Conservation (phyloP, 1,139 yeast genomes). For the Hyphopichia buzzinii region DNA sequence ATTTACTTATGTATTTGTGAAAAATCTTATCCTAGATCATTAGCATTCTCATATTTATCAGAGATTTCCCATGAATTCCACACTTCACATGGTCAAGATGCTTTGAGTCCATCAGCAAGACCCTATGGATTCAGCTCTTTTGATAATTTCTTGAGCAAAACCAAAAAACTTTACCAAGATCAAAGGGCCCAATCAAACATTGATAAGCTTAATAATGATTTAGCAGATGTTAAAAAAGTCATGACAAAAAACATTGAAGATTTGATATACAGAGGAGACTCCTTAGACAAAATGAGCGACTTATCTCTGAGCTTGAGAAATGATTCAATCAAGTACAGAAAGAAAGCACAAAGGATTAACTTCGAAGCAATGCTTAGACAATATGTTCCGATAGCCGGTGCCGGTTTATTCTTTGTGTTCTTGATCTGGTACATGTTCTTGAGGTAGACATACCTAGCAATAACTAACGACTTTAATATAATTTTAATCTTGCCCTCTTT, state of each 20-base stretch:
- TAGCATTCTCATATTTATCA: slow-evolving; percentile 82
- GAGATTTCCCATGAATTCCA: slow-evolving; percentile 83
- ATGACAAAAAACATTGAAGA: slow-evolving; percentile 97
- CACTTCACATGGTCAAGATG: slow-evolving; percentile 75
- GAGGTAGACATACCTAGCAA: slow-evolving; percentile 8
- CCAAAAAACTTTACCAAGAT: slow-evolving; percentile 85
- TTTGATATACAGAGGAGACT: slow-evolving; percentile 89
- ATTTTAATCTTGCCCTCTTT: too few relatives aligned
- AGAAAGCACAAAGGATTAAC: slow-evolving; percentile 88
- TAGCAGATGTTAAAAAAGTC: slow-evolving; percentile 90
- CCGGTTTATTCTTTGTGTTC: slow-evolving; percentile 70
- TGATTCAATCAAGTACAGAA: slow-evolving; percentile 84
- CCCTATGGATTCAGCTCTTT: slow-evolving; percentile 91
- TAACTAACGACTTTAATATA: neutral
- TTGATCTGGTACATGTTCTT: slow-evolving; percentile 81
- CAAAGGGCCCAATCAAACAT: slow-evolving; percentile 86
- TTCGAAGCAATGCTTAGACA: slow-evolving; percentile 85
- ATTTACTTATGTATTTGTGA: slow-evolving; percentile 79
- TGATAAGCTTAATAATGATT: slow-evolving; percentile 80
- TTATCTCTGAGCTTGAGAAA: slow-evolving; percentile 75
- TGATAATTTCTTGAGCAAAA: slow-evolving; percentile 78
- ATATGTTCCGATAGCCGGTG: slow-evolving; percentile 81
- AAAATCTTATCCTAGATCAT: slow-evolving; percentile 76
- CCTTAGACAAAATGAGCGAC: slow-evolving; percentile 89
- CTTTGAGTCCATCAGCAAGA: slow-evolving; percentile 59